These are phyloP conservation scores for Russula sp. DNA, from an alignment of 768 basidiomycete genomes.

Conservation along the genomic window DNA sequence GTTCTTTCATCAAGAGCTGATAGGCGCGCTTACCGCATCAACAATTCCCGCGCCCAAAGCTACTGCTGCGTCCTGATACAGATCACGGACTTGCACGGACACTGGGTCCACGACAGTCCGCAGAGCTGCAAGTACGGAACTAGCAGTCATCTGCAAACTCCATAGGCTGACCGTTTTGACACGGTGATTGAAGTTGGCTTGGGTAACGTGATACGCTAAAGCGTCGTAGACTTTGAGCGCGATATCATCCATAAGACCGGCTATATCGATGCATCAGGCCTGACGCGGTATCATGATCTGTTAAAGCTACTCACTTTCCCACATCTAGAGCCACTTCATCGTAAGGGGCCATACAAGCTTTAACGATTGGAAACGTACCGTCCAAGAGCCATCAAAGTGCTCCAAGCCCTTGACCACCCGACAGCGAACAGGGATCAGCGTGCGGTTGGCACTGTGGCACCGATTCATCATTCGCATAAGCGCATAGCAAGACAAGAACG, in stretches of 20 bases:
- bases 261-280: constrained; percentile 36
- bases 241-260: constrained; percentile 88
- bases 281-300: neutral
- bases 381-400: constrained; percentile 97
- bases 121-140: constrained; percentile 74
- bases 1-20: neutral
- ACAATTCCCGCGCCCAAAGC: neutral
- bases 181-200: constrained; percentile 82
- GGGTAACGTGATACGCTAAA: constrained; percentile 90
- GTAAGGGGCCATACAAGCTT: constrained; percentile 12
- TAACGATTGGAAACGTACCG: constrained; percentile 47
- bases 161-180: constrained; percentile 88
- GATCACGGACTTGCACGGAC: constrained; percentile 31
- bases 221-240: constrained; percentile 89
- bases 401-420: constrained; percentile 73
- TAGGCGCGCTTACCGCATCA: constrained; percentile 1
- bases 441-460: constrained; percentile 73
- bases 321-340: constrained; percentile 50
- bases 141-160: constrained; percentile 92
- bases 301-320: constrained; percentile 68
- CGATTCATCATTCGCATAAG: constrained; percentile 13
- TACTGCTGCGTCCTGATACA: constrained; percentile 24
- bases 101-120: constrained; percentile 70
- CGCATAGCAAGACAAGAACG: neutral
- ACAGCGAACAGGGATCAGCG: constrained; percentile 90